Conservation (phyloP, 2,329 filamentous ascomycete species). For the Myrmaecium sp. region DNA sequence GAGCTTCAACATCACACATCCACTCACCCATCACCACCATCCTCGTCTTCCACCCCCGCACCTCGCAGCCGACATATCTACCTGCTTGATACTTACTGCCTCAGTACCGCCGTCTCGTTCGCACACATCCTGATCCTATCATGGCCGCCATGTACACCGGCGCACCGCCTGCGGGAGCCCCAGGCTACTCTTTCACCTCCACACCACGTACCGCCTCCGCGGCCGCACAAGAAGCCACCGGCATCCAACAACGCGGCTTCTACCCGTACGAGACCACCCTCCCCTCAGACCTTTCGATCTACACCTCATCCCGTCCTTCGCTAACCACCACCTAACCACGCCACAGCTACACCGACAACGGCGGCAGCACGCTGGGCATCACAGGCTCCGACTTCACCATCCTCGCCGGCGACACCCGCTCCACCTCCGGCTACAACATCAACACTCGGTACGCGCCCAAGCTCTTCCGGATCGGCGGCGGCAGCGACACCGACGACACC, state of each 20-base stretch:
- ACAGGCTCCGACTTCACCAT: slow-evolving; percentile 88
- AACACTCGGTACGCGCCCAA: slow-evolving; percentile 92
- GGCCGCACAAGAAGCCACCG: slow-evolving; percentile 21
- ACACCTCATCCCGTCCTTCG: neutral
- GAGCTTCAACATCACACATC: slow-evolving; percentile 3
- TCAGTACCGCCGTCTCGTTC: neutral
- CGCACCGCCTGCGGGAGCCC: slow-evolving; percentile 32
- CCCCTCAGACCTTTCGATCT: neutral
- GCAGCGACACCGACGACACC: slow-evolving; percentile 54
- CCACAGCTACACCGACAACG: slow-evolving; percentile 85
- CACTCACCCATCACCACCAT: slow-evolving; percentile 2
- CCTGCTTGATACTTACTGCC: neutral
- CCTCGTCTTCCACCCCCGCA: neutral
- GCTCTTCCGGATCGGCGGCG: slow-evolving; percentile 92
- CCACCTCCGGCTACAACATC: slow-evolving; percentile 91
- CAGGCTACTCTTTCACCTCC: slow-evolving; percentile 44
- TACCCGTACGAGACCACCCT: slow-evolving; percentile 55
- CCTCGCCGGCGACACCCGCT: slow-evolving; percentile 91
- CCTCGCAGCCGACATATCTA: neutral
- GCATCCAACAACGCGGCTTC: slow-evolving; percentile 59
- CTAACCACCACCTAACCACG: slow-evolving; percentile 7
- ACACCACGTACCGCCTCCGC: slow-evolving; percentile 27
- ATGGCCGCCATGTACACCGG: slow-evolving; percentile 40
- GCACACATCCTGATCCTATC: slow-evolving; percentile 4
- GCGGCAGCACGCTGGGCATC: slow-evolving; percentile 89